Evolutionary conservation across 2,329 filamentous ascomycete genomes (phyloP).

Genomic region (Aureobasidium leucospermi): DNA sequence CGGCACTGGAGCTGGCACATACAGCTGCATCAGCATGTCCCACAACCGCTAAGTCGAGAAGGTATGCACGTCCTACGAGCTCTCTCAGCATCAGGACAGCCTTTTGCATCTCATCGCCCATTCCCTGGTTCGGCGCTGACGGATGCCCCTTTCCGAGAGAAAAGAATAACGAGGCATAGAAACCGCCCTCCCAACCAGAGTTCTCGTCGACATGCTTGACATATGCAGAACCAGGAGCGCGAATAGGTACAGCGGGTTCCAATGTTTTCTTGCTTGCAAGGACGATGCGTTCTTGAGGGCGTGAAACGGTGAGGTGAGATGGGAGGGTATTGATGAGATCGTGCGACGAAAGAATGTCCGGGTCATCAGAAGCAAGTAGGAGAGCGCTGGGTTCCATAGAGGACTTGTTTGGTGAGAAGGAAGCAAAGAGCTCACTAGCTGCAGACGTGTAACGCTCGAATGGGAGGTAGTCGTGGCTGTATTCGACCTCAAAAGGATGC

Average conservation of each 20-base stretch:
- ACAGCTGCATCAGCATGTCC: conserved; percentile 61
- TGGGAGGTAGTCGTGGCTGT: conserved; percentile 70
- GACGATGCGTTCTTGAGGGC: conserved; percentile 69
- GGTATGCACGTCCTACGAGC: conserved; percentile 70
- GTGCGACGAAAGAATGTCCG: conserved; percentile 59
- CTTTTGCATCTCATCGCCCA: conserved; percentile 26
- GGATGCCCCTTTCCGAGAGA: conserved; percentile 49
- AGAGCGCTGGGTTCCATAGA: conserved; percentile 30
- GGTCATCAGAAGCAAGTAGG: conserved; percentile 74
- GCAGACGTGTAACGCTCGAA: conserved; percentile 58
- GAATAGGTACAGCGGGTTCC: conserved; percentile 22
- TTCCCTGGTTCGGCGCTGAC: conserved; percentile 19
- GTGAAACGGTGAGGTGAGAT: conserved; percentile 27
- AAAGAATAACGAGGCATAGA: conserved; percentile 77
- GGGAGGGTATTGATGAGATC: conserved; percentile 48
- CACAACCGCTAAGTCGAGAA: conserved; percentile 72
- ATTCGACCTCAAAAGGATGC: conserved; percentile 74
- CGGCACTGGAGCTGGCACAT: conserved; percentile 63
- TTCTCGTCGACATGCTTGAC: conserved; percentile 65
- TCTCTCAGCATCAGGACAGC: conserved; percentile 59
- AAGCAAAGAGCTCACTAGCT: conserved; percentile 36
- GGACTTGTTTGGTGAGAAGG: conserved; percentile 2
- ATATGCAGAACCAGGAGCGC: conserved; percentile 44
- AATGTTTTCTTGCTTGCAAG: conserved; percentile 59
- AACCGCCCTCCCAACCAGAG: conserved; percentile 82